Percentiles rank a stretch among this genome's conserved stretches.
phyloP scores from a whole-genome alignment of 495 filamentous ascomycete species.

The Cairneyella variabilis region DNA sequence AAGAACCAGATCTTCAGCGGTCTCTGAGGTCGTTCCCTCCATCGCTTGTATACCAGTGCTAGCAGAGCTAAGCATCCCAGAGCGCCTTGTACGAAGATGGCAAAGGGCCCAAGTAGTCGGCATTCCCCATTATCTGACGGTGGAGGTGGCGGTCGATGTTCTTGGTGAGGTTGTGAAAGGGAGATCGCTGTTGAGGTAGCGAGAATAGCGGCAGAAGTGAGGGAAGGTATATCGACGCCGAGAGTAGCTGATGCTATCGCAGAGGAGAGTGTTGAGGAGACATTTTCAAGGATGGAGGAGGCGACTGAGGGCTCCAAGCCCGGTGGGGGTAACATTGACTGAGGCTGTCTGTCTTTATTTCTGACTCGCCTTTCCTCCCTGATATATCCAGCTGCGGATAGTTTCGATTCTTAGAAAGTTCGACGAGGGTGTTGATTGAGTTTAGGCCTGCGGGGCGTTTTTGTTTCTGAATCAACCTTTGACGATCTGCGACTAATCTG shows the following conservation, averaged over 20 bases:
- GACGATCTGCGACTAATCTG: not conserved
- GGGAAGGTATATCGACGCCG: constrained; percentile 27
- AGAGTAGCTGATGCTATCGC: constrained; percentile 11
- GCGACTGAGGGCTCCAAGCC: constrained; percentile 23
- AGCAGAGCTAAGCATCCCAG: constrained; percentile 81
- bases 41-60: constrained; percentile 88
- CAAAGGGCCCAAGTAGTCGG: constrained; percentile 77
- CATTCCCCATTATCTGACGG: constrained; percentile 53
- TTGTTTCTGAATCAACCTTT: not conserved
- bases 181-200: constrained; percentile 30
- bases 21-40: constrained; percentile 84
- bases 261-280: constrained; percentile 27
- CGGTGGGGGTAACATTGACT: constrained; percentile 21
- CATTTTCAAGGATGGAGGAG: constrained; percentile 13
- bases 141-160: no score
- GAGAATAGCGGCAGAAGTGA: constrained; percentile 26
- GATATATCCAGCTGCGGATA: not conserved
- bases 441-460: not conserved
- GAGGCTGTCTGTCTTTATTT: not conserved
- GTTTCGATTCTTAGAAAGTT: not conserved
- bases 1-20: constrained; percentile 95
- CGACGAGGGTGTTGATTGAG: not conserved
- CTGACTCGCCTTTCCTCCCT: not conserved
- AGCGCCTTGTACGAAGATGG: constrained; percentile 81
- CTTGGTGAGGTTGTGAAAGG: not conserved